Conservation (phyloP, 148 eudicot species). For the Arctostaphylos glauca region DNA sequence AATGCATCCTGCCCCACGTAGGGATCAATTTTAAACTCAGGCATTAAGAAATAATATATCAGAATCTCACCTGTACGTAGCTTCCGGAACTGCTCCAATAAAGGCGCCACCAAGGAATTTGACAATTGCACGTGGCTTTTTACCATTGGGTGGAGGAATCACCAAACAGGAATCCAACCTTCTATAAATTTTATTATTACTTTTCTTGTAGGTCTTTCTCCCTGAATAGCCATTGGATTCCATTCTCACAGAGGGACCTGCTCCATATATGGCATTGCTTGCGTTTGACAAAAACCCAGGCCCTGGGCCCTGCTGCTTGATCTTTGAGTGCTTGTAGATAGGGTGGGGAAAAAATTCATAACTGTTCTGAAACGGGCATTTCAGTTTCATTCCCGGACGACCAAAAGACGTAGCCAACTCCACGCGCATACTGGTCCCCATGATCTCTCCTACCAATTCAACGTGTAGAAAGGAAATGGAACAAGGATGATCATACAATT, state of each 20-base stretch:
- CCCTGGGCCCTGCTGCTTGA: constrained; percentile 3
- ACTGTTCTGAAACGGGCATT: not conserved
- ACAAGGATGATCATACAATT: not conserved
- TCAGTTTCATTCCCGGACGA: constrained; percentile 3
- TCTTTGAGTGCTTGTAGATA: not conserved
- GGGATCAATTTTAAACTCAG: not conserved
- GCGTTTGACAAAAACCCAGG: not conserved
- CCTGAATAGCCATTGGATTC: constrained; percentile 28
- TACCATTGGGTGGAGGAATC: constrained; percentile 63
- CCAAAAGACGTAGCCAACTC: constrained; percentile 16
- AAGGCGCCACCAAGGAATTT: constrained; percentile 94
- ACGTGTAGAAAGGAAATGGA: constrained; percentile 6
- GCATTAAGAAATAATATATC: not conserved
- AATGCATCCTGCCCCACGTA: too few relatives aligned
- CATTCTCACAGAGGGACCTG: constrained; percentile 17
- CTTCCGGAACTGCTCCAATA: constrained; percentile 91
- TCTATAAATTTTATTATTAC: constrained; percentile 19
- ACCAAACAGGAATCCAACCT: constrained; percentile 71
- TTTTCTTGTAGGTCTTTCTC: constrained; percentile 1
- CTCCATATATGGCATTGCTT: not conserved
- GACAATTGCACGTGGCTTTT: constrained; percentile 64
- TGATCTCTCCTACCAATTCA: not conserved
- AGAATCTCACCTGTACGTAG: constrained; percentile 59
- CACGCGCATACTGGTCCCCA: constrained; percentile 14
- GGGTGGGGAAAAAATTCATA: not conserved